Base-by-base conservation (phyloP, 2,329 filamentous ascomycete genomes). In the Microthyrium microscopicum region DNA sequence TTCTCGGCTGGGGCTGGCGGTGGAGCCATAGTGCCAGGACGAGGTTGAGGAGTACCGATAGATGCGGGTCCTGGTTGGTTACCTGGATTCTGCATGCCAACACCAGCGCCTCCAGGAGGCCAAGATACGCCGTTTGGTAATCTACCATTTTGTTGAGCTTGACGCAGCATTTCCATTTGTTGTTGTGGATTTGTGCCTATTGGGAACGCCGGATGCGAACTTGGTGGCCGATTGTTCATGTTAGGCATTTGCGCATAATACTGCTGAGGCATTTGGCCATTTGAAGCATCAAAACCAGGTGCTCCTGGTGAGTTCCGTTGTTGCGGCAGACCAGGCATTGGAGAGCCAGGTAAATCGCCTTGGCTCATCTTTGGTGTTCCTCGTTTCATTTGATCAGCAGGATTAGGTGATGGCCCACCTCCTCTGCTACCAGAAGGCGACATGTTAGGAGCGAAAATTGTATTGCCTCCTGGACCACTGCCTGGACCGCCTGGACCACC, bases 321-420 rank as follows among this genome's bases (percentile, higher is more conserved):
- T n/a, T n/a, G n/a, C n/a, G n/a, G n/a, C n/a, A n/a, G 57, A 55
- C 68, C 68, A 4, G 68, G 66, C 26, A 64, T 64, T 22, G 73
- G 78, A 17, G 75, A 83, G 17, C 49, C 49, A 11, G 77, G 75
- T 42, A 82, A 72, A 36, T 68, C 72, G 24, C 67, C 67, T 37
- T 70, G 70, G 45, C 69, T 70, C 66, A 83, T 73, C 53, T 81
- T 77, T 18, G 77, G 77, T 18, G 76, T 80, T 31, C 72, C 72
- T 32, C 79, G 74, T 62, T 81, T 82, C 66, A 83, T 82, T 55
- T 79, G 76, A 40, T 85, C 80, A 28, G 67, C 62, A 16, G 80
- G 77, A 49, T 81, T 84, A 22, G 80, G 80, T 8, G 80, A 85
- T 18, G 77, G 73, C n/a, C n/a, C n/a, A 21, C 73, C 77, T 39